Percentiles rank a stretch among this genome's conserved stretches.
phyloP scores from a whole-genome alignment of 2,329 filamentous ascomycete genomes.

The Fusarium duplospermum region DNA sequence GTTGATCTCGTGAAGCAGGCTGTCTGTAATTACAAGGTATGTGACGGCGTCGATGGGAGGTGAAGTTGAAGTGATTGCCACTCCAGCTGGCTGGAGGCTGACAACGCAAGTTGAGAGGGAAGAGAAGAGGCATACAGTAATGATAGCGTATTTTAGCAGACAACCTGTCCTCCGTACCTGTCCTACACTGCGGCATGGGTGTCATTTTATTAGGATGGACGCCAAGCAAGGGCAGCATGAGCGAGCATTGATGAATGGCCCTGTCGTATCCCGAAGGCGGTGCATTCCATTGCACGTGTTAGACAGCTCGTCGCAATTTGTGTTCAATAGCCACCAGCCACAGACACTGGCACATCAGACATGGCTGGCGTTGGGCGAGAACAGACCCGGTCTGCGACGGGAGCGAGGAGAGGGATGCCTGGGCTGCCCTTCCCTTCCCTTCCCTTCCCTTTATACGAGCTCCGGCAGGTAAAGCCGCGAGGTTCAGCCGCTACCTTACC shows the following conservation, averaged over 20 bases:
- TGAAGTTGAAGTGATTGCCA: background rate
- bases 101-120: background rate
- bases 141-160: background rate
- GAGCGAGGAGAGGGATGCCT: background rate
- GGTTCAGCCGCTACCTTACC: slow-evolving; percentile 19
- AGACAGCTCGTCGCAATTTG: slow-evolving; percentile 27
- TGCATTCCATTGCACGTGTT: slow-evolving; percentile 38
- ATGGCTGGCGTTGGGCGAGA: background rate
- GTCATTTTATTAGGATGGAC: slow-evolving; percentile 10
- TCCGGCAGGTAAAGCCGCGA: slow-evolving; percentile 1
- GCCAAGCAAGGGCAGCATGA: slow-evolving; percentile 36
- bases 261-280: slow-evolving; percentile 18
- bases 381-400: background rate
- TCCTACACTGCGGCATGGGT: background rate
- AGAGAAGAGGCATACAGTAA: background rate
- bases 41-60: background rate
- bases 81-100: background rate
- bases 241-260: slow-evolving; percentile 20
- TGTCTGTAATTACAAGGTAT: background rate
- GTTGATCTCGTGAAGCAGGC: slow-evolving; percentile 12
- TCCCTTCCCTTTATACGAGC: background rate
- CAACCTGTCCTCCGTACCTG: background rate
- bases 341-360: slow-evolving; percentile 14
- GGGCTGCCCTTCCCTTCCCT: background rate
- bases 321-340: slow-evolving; percentile 28